Evolutionary conservation across 768 basidiomycete genomes (phyloP).

Genomic region (Kwoniella sp.): DNA sequence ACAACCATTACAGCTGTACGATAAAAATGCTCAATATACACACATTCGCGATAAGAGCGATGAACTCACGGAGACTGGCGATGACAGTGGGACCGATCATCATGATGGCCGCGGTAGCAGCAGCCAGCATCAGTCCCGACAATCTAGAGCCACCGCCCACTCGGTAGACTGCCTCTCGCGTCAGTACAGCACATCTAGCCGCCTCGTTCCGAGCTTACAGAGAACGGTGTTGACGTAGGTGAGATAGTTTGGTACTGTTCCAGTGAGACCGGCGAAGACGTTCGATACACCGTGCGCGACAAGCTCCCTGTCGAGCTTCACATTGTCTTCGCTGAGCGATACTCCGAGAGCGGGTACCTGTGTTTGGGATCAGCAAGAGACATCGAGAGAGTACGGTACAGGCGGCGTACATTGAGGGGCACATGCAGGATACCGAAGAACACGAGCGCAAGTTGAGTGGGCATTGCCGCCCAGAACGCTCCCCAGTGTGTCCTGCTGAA

Average conservation of each 20-base stretch:
- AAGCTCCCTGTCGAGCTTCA: constrained; percentile 88
- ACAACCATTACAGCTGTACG: constrained; percentile 80
- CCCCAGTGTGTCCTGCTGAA: constrained; percentile 59
- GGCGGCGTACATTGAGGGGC: constrained; percentile 44
- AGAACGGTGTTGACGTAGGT: constrained; percentile 59
- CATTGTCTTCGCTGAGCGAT: constrained; percentile 74
- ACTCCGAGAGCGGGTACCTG: constrained; percentile 92
- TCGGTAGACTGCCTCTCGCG: constrained; percentile 67
- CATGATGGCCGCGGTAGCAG: constrained; percentile 66
- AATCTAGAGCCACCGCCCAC: constrained; percentile 82
- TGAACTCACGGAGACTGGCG: constrained; percentile 75
- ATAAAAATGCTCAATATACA: constrained; percentile 57
- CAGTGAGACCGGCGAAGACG: constrained; percentile 69
- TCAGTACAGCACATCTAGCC: background rate
- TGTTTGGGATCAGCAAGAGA: constrained; percentile 60
- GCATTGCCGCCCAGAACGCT: constrained; percentile 75
- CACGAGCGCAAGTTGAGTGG: constrained; percentile 86
- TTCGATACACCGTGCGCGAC: constrained; percentile 91
- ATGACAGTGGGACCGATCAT: constrained; percentile 83
- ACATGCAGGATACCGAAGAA: constrained; percentile 49
- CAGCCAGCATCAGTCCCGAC: constrained; percentile 78
- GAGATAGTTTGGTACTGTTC: constrained; percentile 79
- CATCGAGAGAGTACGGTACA: background rate
- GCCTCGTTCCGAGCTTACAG: constrained; percentile 20
- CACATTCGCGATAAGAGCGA: constrained; percentile 67